These are phyloP conservation scores for Ceratocystiopsis minuta DNA, from an alignment of 2,329 filamentous ascomycete genomes.

Conservation along the genomic window DNA sequence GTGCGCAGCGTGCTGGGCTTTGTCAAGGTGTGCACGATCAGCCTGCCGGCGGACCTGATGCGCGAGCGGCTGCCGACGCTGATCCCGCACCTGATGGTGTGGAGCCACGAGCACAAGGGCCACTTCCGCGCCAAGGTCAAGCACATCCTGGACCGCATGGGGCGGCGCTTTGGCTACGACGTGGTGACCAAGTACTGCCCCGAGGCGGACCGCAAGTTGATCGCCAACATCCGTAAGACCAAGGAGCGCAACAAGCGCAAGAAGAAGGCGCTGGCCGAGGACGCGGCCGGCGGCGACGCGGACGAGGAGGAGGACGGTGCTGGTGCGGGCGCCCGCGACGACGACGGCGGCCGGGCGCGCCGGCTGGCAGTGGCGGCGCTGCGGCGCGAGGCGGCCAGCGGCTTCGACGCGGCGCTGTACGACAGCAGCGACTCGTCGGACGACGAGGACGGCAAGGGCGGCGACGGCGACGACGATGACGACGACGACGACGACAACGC, in stretches of 20 bases:
- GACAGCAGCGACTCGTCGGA: conserved; percentile 43
- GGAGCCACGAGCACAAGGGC: conserved; percentile 96
- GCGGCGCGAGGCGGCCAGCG: conserved; percentile 60
- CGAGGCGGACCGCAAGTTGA: conserved; percentile 72
- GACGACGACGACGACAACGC: background rate
- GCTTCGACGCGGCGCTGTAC: conserved; percentile 90
- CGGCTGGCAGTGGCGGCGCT: conserved; percentile 19
- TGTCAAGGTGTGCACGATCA: conserved; percentile 87
- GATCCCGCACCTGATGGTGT: conserved; percentile 80
- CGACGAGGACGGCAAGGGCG: conserved; percentile 34
- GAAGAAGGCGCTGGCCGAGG: conserved; percentile 46
- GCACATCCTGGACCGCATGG: conserved; percentile 89
- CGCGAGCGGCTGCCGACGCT: conserved; percentile 57
- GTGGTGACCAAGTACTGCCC: conserved; percentile 65
- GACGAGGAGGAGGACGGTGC: conserved; percentile 23
- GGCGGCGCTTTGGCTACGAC: conserved; percentile 75
- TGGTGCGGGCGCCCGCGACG: conserved; percentile 38
- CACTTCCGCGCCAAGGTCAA: conserved; percentile 96
- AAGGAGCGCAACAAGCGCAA: conserved; percentile 81
- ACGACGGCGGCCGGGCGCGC: conserved; percentile 27
- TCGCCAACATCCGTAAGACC: conserved; percentile 88
- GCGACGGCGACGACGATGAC: background rate
- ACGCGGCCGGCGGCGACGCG: conserved; percentile 29
- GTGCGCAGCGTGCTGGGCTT: conserved; percentile 90
- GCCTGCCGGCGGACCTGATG: conserved; percentile 63